Evolutionary conservation across 768 basidiomycete species (phyloP).

Genomic region (Xerocomus potaroensis): DNA sequence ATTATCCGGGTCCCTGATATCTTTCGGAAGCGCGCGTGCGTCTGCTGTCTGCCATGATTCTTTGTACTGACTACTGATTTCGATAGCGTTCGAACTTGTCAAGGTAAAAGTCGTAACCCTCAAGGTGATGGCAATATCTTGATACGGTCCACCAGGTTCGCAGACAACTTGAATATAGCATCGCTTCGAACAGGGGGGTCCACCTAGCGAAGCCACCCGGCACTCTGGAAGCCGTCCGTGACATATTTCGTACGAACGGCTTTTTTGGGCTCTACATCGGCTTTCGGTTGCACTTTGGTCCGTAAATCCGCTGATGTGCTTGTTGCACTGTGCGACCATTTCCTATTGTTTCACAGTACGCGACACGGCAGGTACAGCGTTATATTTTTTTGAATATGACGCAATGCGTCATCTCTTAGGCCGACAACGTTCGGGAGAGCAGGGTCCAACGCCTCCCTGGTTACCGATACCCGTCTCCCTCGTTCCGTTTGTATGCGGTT

Average conservation of each 20-base stretch:
- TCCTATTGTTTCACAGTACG: conserved; percentile 50
- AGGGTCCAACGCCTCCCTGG: conserved; percentile 81
- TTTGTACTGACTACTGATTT: conserved; percentile 16
- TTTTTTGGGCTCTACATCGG: conserved; percentile 73
- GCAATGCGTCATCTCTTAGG: conserved; percentile 85
- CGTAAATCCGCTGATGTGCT: conserved; percentile 22
- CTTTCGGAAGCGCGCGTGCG: conserved; percentile 85
- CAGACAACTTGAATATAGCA: conserved; percentile 87
- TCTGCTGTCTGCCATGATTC: conserved; percentile 21
- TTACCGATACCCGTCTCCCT: conserved; percentile 74
- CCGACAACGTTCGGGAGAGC: conserved; percentile 69
- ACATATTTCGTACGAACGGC: conserved; percentile 67
- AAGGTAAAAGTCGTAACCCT: conserved; percentile 52
- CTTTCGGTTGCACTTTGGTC: conserved; percentile 81
- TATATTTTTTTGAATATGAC: conserved; percentile 95
- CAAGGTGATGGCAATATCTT: conserved; percentile 1
- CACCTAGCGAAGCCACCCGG: conserved; percentile 72
- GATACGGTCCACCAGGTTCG: conserved; percentile 55
- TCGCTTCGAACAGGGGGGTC: conserved; percentile 75
- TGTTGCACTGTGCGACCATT: neutral
- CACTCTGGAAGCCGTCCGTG: conserved; percentile 72
- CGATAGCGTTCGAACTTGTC: conserved; percentile 85
- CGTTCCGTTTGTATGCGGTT: conserved; percentile 90
- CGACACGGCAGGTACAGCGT: conserved; percentile 82
- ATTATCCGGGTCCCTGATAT: conserved; percentile 84